These are phyloP conservation scores for Fusarium denticulatum DNA, from an alignment of 2,329 filamentous ascomycete genomes.

Conservation along the genomic window DNA sequence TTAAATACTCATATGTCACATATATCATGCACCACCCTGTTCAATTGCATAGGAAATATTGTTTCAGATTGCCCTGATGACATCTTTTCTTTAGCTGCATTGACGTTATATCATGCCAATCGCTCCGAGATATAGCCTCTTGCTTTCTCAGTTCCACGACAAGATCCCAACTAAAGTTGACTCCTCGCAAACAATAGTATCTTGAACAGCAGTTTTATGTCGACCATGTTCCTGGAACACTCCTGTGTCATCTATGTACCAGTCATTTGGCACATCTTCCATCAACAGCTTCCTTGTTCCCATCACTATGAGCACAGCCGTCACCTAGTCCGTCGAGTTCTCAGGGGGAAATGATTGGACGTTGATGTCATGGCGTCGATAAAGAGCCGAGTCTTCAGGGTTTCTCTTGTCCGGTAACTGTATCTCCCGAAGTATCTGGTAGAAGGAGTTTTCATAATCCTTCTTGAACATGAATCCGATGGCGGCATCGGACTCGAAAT, in stretches of 20 bases:
- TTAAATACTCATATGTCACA: neutral
- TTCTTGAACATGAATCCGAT: conserved; percentile 34
- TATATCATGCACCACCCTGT: neutral
- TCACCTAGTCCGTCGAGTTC: conserved; percentile 36
- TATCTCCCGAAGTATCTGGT: neutral
- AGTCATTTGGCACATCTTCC: conserved; percentile 32
- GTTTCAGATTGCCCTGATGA: neutral
- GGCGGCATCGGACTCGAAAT: conserved; percentile 17
- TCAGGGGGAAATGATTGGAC: neutral
- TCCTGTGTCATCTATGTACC: conserved; percentile 38
- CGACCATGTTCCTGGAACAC: conserved; percentile 34
- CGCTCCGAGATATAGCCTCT: neutral
- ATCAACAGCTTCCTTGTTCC: conserved; percentile 22
- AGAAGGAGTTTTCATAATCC: conserved; percentile 23
- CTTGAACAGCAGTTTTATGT: conserved; percentile 1
- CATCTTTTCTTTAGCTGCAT: neutral
- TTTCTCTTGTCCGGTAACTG: neutral
- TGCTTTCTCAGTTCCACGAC: neutral
- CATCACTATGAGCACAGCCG: conserved; percentile 26
- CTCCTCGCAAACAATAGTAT: conserved; percentile 16
- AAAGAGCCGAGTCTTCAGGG: neutral
- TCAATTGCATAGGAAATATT: neutral
- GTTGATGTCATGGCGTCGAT: neutral
- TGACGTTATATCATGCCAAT: neutral
- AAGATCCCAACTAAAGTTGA: conserved; percentile 5